phyloP scores from a whole-genome alignment of 345 rosid species.

The Diplotaxis tenuifolia region DNA sequence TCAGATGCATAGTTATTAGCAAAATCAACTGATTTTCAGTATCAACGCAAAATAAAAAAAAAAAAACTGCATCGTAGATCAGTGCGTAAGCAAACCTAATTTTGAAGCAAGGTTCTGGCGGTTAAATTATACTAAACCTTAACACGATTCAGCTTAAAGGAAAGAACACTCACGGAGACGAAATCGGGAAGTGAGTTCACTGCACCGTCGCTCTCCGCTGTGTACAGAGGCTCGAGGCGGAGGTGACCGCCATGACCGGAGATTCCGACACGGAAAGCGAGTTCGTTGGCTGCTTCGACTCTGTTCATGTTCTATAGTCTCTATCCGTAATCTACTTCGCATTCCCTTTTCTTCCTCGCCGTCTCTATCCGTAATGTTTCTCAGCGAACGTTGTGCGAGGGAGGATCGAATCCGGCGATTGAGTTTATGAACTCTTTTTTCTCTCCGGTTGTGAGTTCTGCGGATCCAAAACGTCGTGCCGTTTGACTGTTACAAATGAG shows the following conservation, averaged over 20 bases:
- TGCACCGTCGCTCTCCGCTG: constrained; percentile 62
- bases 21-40: neutral
- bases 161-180: constrained; percentile 52
- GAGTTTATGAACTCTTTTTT: neutral
- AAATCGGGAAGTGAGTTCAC: constrained; percentile 77
- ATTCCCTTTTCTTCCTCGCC: constrained; percentile 10
- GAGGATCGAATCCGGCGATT: constrained; percentile 1
- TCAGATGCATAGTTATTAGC: neutral
- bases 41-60: neutral
- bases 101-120: neutral
- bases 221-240: constrained; percentile 78
- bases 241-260: constrained; percentile 93
- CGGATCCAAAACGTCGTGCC: neutral
- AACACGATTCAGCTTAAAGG: neutral
- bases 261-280: constrained; percentile 80
- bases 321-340: constrained; percentile 2
- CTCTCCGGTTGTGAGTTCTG: constrained; percentile 13
- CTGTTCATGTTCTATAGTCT: constrained; percentile 47
- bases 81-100: constrained; percentile 8
- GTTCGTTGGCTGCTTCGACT: constrained; percentile 64
- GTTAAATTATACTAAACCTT: neutral
- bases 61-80: neutral
- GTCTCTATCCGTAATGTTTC: neutral
- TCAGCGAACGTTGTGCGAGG: constrained; percentile 13
- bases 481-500: neutral